Base-by-base conservation (phyloP, 1,284 basidiomycete species). In the Trichosporon sp. region DNA sequence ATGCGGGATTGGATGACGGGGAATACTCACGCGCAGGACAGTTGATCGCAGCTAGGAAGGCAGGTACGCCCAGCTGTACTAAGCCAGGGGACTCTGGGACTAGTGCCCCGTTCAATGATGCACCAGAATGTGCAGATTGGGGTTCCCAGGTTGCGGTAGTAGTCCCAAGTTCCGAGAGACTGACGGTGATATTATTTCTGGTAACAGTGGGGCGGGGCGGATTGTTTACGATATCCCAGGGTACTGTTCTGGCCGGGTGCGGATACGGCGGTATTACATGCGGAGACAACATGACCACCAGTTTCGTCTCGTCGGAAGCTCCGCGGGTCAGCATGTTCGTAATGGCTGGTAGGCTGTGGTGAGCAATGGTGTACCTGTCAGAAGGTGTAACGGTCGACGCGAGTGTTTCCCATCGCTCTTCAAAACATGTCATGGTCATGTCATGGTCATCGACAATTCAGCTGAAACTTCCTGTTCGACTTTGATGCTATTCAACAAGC, bases 351-450 rank as follows among this genome's bases (percentile, higher is more conserved):
- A 46, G 43, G 43, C 43, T 46, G 43, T 40, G 7, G 16, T n/a
- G 43, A 46, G 43, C 4, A 43, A 11, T 46, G n/a, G 16, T 2
- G 43, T 46, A 46, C 43, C 43, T 5, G 43, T 46, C 43, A 46
- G 43, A 46, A 46, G 43, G 38, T 46, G 43, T n/a, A 46, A 46
- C 43, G 43, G 16, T 46, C 4, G 43, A 46, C 43, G 43, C 43
- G 43, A 46, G 7, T 46, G 43, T 14, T 46, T 46, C n/a, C n/a
- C 43, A 14, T 46, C 16, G 14, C 7, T n/a, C 43, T n/a, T 46
- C 43, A n/a, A n/a, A 46, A n/a, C 43, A n/a, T 46, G 43, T 46
- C 43, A 46, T 46, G 43, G 43, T 46, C 43, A n/a, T 46, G 43
- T 46, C 43, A 46, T 46, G 43, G 43, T 46, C 43, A 46, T 14